phyloP scores from a whole-genome alignment of 1,284 basidiomycete species.

The Phenoliferia sp. region DNA sequence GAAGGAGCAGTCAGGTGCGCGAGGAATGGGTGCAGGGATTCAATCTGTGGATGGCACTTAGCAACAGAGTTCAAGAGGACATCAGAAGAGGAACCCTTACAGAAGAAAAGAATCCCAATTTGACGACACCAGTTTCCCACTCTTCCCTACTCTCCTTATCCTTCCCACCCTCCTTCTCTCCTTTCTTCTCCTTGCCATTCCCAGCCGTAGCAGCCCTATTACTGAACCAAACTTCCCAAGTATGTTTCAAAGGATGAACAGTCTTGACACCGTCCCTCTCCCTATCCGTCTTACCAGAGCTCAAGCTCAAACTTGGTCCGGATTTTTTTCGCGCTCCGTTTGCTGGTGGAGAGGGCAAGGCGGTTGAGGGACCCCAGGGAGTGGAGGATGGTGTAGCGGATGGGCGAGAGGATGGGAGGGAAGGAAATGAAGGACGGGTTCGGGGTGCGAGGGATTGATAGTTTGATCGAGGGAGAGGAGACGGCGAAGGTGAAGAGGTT shows the following conservation, averaged over 20 bases:
- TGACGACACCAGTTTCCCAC: conserved; percentile 30
- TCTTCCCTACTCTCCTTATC: conserved; percentile 30
- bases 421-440: too few relatives aligned
- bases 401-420: too few relatives aligned
- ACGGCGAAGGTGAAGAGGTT: too few relatives aligned
- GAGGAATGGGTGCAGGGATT: conserved; percentile 32
- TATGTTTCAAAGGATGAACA: conserved; percentile 32
- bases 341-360: too few relatives aligned
- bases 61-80: not conserved
- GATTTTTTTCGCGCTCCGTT: too few relatives aligned
- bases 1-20: conserved; percentile 31
- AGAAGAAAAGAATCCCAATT: conserved; percentile 29
- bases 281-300: too few relatives aligned
- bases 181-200: conserved; percentile 17
- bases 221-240: conserved; percentile 31
- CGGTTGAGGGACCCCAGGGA: too few relatives aligned
- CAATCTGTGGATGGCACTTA: conserved; percentile 18
- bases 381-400: too few relatives aligned
- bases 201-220: conserved; percentile 17
- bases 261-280: too few relatives aligned
- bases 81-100: conserved; percentile 3
- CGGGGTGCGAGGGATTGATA: too few relatives aligned
- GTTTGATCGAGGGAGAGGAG: too few relatives aligned
- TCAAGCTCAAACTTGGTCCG: too few relatives aligned
- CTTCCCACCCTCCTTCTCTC: conserved; percentile 11